Evolutionary conservation across 345 rosid genomes (phyloP), one percentile per base, ranked within the genome.

Genomic region (Aquilaria sinensis): DNA sequence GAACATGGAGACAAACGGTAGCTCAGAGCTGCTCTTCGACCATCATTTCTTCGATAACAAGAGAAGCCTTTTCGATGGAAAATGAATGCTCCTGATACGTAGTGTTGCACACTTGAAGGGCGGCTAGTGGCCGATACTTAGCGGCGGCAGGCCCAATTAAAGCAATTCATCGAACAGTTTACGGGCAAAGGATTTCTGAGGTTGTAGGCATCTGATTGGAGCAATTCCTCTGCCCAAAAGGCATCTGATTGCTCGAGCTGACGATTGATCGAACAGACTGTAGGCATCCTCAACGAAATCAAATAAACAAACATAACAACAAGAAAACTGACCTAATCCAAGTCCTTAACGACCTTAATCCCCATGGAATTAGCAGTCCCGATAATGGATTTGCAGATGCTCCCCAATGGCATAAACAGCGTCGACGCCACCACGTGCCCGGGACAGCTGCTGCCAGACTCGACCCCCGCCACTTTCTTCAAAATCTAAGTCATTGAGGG

Each of bases 341-440:
- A 75, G 11, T 85, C 87, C 75, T 81, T 80, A 23, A 93, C 98
- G 51, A 93, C 83, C 73, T 84, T 80, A 68, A 88, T 93, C 45
- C 98, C 97, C 95, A 86, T 90, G 12, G 84, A 67, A 53, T 80
- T 86, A 5, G 97, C 97, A 33, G 97, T 90, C 12, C 95, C 92
- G 23, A 89, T 83, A 51, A 89, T 73, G 23, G 97, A 87, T 76
- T 85, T 87, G 61, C 85, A 85, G 51, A 92, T 89, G 32, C 91
- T 82, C 67, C 89, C 91, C 67, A 87, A 75, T 1, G 95, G 67
- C 89, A 90, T 88, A 66, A 86, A 85, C 37, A 94, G 70, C 3
- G 92, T 81, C 41, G 96, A 80, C 47, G 90, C 92, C 56, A 50
- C 47, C 74, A 76, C 74, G 70, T 94, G 99, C 53, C 96, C 95